Conservation (phyloP, 805 yeast genomes). For the Candida maesae region DNA sequence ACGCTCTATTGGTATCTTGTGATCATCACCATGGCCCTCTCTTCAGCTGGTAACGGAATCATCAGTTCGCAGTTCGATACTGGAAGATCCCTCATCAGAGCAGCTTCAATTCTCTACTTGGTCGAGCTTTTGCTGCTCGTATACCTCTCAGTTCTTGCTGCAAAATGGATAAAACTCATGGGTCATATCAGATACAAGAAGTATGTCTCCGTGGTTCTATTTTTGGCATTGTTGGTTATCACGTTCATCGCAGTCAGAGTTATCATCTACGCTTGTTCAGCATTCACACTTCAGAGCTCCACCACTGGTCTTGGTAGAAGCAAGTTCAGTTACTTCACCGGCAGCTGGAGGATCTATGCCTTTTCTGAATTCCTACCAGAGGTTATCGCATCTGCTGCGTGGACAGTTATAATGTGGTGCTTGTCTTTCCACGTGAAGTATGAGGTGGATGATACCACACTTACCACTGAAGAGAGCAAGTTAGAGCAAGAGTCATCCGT, state of each 20-base stretch:
- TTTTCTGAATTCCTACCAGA: neutral
- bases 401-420: neutral
- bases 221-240: neutral
- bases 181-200: slow-evolving; percentile 2
- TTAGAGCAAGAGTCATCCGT: too few relatives aligned
- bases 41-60: slow-evolving; percentile 5
- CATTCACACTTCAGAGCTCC: slow-evolving; percentile 1
- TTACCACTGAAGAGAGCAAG: too few relatives aligned
- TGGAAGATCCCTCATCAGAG: neutral
- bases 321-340: slow-evolving; percentile 2
- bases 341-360: slow-evolving; percentile 3
- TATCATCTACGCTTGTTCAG: neutral
- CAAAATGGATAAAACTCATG: neutral
- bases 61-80: neutral
- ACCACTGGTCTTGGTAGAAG: neutral
- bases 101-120: slow-evolving; percentile 4
- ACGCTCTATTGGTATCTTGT: neutral
- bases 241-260: slow-evolving; percentile 2
- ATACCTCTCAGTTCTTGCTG: neutral
- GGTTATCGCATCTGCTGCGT: neutral
- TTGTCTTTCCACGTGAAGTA: neutral
- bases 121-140: neutral
- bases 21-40: slow-evolving; percentile 1
- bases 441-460: neutral
- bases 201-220: neutral